Conservation (phyloP, 169 alveolate genomes). For the Plasmodium vivax region DNA sequence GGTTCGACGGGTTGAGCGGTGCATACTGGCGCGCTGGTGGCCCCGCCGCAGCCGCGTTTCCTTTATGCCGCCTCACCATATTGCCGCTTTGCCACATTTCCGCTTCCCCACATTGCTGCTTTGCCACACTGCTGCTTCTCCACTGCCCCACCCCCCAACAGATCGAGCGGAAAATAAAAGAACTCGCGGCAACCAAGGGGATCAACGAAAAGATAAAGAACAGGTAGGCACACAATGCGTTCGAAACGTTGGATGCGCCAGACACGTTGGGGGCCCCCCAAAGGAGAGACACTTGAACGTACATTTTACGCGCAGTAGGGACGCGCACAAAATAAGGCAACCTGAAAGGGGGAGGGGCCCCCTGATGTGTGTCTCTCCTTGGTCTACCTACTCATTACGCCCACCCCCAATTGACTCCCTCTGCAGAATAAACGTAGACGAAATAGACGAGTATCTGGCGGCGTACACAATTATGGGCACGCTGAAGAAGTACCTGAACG, state of each 20-base stretch:
- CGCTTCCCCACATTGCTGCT: background rate
- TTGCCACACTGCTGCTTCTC: too few relatives aligned
- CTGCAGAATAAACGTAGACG: constrained; percentile 40
- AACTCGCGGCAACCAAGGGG: constrained; percentile 14
- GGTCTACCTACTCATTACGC: background rate
- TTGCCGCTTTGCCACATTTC: background rate
- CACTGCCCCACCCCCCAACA: background rate
- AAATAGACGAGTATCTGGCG: constrained; percentile 65
- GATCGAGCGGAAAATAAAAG: constrained; percentile 58
- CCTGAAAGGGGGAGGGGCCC: background rate
- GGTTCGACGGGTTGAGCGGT: background rate
- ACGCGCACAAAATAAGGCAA: background rate
- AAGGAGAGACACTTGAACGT: background rate
- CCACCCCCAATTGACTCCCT: background rate
- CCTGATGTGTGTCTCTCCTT: background rate
- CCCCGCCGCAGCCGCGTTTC: background rate
- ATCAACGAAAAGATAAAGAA: constrained; percentile 60
- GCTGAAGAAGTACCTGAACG: constrained; percentile 46
- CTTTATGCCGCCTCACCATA: background rate
- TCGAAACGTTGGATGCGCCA: background rate
- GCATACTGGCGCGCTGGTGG: background rate
- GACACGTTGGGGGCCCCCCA: background rate
- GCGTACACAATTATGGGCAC: constrained; percentile 71
- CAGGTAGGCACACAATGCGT: background rate
- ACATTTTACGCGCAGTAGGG: background rate